phyloP scores from a whole-genome alignment of 495 filamentous ascomycete species.

The Annulohypoxylon maeteangense region DNA sequence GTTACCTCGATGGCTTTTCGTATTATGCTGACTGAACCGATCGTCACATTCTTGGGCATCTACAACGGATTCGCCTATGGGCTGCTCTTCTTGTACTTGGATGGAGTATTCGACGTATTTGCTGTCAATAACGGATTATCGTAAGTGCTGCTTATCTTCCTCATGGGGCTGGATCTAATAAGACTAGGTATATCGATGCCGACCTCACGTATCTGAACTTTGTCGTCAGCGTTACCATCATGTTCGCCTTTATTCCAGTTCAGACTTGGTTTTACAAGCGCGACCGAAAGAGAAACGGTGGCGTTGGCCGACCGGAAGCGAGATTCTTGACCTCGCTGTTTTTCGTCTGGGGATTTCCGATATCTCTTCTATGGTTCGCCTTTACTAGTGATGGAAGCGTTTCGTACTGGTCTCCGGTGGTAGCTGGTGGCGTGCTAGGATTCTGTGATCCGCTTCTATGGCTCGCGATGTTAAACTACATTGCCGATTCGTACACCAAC shows the following conservation, averaged over 20 bases:
- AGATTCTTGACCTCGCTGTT: slow-evolving; percentile 52
- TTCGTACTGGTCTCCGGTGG: slow-evolving; percentile 51
- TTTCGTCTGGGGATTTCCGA: slow-evolving; percentile 53
- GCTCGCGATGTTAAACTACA: slow-evolving; percentile 54
- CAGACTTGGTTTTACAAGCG: slow-evolving; percentile 52
- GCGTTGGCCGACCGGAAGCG: slow-evolving; percentile 50
- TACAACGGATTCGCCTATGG: slow-evolving; percentile 54
- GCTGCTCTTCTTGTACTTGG: slow-evolving; percentile 50
- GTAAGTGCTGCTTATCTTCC: slow-evolving; percentile 31
- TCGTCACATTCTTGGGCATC: slow-evolving; percentile 50
- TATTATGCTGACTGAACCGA: slow-evolving; percentile 53
- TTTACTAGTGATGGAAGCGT: slow-evolving; percentile 52
- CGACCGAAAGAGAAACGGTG: slow-evolving; percentile 45
- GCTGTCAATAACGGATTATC: slow-evolving; percentile 52
- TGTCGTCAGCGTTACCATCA: slow-evolving; percentile 49
- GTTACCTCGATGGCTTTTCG: slow-evolving; percentile 52
- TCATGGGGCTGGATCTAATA: slow-evolving; percentile 7
- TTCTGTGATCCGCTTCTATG: slow-evolving; percentile 53
- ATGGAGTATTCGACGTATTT: slow-evolving; percentile 55
- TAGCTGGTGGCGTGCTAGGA: slow-evolving; percentile 50
- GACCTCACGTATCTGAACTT: slow-evolving; percentile 55
- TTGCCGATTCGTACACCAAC: slow-evolving; percentile 54
- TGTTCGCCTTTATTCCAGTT: slow-evolving; percentile 53
- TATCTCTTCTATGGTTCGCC: slow-evolving; percentile 53
- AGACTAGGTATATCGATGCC: slow-evolving; percentile 46